Percentiles rank a stretch among this genome's conserved stretches.
These are phyloP conservation scores for Podila horticola DNA, from an alignment of 192 early-diverging fungal species.

Conservation along the genomic window DNA sequence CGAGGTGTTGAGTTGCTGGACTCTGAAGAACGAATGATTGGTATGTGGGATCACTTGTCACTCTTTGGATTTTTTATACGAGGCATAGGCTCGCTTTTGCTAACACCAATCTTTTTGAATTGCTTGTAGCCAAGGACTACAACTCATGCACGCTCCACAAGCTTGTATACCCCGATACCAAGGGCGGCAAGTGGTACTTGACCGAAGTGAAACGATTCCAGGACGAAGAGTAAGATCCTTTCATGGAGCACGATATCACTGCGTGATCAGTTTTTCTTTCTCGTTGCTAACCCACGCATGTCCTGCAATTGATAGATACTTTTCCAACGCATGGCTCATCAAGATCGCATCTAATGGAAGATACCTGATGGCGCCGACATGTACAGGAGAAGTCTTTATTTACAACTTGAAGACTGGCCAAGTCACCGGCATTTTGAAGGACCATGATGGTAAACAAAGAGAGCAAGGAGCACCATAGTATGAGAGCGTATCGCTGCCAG, in stretches of 20 bases:
- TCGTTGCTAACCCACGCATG: background rate
- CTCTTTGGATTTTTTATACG: background rate
- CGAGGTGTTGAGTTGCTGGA: slow-evolving; percentile 93
- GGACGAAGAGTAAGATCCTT: slow-evolving; percentile 75
- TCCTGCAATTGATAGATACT: slow-evolving; percentile 62
- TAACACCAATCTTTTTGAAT: background rate
- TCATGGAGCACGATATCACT: no score
- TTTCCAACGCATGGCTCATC: slow-evolving; percentile 96
- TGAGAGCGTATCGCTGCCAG: no score
- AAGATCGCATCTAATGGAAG: slow-evolving; percentile 89
- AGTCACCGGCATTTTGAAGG: slow-evolving; percentile 80
- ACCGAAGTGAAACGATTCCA: slow-evolving; percentile 80
- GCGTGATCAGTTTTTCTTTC: no score
- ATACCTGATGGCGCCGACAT: slow-evolving; percentile 90
- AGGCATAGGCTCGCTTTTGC: no score
- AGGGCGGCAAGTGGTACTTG: slow-evolving; percentile 78
- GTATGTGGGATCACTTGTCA: slow-evolving; percentile 52
- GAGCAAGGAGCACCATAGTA: background rate
- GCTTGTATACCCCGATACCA: slow-evolving; percentile 81
- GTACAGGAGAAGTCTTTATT: slow-evolving; percentile 87
- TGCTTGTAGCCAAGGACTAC: slow-evolving; percentile 71
- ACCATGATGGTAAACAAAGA: slow-evolving; percentile 77
- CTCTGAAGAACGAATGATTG: slow-evolving; percentile 77
- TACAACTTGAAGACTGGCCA: slow-evolving; percentile 83
- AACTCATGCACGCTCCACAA: slow-evolving; percentile 91